These are phyloP conservation scores for Litsea cubeba DNA, from an alignment of 164 flowering plant species.

Conservation along the genomic window DNA sequence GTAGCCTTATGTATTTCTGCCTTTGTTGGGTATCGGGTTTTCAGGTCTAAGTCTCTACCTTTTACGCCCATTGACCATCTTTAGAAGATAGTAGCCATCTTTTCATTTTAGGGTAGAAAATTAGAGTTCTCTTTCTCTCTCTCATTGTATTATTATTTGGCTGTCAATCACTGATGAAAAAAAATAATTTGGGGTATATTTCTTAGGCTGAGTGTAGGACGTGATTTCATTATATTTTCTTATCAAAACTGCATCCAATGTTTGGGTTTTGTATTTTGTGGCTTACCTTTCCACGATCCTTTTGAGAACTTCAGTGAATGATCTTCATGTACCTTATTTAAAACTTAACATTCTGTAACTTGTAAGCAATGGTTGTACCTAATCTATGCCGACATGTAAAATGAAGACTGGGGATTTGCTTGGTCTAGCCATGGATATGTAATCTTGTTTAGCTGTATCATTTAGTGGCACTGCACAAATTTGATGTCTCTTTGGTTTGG, in stretches of 20 bases:
- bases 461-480: too few species aligned
- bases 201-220: neutral
- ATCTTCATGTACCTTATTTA: too few species aligned
- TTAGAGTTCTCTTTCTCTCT: neutral
- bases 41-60: slow-evolving; percentile 35
- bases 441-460: too few species aligned
- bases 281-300: neutral
- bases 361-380: too few species aligned
- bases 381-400: too few species aligned
- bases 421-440: too few species aligned
- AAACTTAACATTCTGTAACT: too few species aligned
- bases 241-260: too few species aligned
- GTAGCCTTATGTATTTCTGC: slow-evolving; percentile 54
- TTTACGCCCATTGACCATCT: slow-evolving; percentile 63
- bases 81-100: slow-evolving; percentile 8
- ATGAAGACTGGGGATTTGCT: too few species aligned
- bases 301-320: too few species aligned
- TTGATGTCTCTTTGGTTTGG: too few species aligned
- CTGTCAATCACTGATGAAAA: too few species aligned
- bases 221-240: neutral
- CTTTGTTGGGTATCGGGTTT: slow-evolving; percentile 49
- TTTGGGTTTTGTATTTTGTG: neutral
- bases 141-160: neutral
- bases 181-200: neutral
- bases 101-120: neutral